Evolutionary conservation across 208 protist genomes (phyloP).

Genomic region (Crithidia bombi): DNA sequence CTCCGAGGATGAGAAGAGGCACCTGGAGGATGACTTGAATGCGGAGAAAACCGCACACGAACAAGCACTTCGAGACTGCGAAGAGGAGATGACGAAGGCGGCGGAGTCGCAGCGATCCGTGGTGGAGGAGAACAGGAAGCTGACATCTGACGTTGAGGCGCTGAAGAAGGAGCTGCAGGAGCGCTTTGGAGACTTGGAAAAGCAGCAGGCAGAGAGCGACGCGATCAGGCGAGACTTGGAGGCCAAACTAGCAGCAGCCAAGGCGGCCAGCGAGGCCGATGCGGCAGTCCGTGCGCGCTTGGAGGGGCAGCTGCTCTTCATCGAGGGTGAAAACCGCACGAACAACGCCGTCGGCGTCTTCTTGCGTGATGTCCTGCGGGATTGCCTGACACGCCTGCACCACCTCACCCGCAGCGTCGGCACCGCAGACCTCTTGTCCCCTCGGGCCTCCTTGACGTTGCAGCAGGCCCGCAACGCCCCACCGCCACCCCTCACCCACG

Average conservation of each 20-base stretch:
- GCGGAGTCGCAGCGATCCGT: background rate
- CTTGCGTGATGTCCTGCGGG: conserved; percentile 46
- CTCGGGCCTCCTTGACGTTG: conserved; percentile 23
- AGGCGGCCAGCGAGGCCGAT: conserved; percentile 9
- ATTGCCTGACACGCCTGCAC: conserved; percentile 36
- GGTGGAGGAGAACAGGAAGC: conserved; percentile 13
- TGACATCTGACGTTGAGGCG: background rate
- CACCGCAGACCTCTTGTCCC: conserved; percentile 11
- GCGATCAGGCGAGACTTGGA: background rate
- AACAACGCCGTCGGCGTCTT: conserved; percentile 44
- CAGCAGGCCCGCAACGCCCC: conserved; percentile 14
- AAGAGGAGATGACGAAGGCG: conserved; percentile 8
- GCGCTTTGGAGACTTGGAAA: background rate
- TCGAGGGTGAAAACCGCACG: conserved; percentile 22
- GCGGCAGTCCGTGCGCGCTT: background rate
- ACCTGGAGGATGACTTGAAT: conserved; percentile 11
- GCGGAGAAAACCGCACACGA: background rate
- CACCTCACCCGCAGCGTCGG: conserved; percentile 21
- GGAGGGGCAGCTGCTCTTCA: conserved; percentile 14
- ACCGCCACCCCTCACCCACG: conserved; percentile 30
- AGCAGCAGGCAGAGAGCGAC: conserved; percentile 7
- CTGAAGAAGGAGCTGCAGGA: background rate
- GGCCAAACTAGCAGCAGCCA: conserved; percentile 6
- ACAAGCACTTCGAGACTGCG: conserved; percentile 11
- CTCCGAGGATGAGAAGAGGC: conserved; percentile 12